Conservation (phyloP, 768 basidiomycete species). For the Tulasnella sp. region DNA sequence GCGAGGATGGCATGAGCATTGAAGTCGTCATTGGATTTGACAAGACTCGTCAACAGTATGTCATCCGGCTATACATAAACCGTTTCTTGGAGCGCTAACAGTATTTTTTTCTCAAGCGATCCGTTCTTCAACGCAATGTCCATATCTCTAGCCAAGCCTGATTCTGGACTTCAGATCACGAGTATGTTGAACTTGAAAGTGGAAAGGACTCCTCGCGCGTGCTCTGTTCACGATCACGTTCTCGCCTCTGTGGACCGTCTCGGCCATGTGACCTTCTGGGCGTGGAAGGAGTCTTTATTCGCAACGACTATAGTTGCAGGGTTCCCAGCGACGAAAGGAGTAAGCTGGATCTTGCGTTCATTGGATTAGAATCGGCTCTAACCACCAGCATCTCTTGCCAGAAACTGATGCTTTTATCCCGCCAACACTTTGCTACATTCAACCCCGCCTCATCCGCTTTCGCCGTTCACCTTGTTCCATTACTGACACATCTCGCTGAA, state of each 20-base stretch:
- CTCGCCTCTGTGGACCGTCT: constrained; percentile 24
- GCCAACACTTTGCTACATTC: constrained; percentile 23
- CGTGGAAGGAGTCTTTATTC: constrained; percentile 16
- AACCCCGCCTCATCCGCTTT: constrained; percentile 27
- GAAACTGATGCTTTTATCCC: constrained; percentile 23
- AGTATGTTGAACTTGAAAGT: constrained; percentile 20
- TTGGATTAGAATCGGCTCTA: background rate
- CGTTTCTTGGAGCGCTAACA: background rate
- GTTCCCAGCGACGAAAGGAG: constrained; percentile 24
- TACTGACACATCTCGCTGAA: constrained; percentile 6
- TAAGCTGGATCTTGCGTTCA: background rate
- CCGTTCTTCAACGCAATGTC: constrained; percentile 24
- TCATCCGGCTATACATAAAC: background rate
- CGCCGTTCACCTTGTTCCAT: constrained; percentile 20
- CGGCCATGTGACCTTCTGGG: constrained; percentile 22
- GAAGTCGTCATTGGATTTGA: constrained; percentile 23
- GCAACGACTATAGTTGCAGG: constrained; percentile 18
- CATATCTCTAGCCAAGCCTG: constrained; percentile 9
- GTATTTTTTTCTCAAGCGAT: background rate
- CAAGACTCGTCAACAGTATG: constrained; percentile 24
- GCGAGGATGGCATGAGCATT: background rate
- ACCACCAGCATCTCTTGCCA: background rate
- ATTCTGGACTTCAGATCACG: constrained; percentile 4
- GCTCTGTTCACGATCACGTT: constrained; percentile 21
- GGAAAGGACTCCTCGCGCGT: constrained; percentile 22